phyloP scores from a whole-genome alignment of 768 basidiomycete species.

The Mycena pura region DNA sequence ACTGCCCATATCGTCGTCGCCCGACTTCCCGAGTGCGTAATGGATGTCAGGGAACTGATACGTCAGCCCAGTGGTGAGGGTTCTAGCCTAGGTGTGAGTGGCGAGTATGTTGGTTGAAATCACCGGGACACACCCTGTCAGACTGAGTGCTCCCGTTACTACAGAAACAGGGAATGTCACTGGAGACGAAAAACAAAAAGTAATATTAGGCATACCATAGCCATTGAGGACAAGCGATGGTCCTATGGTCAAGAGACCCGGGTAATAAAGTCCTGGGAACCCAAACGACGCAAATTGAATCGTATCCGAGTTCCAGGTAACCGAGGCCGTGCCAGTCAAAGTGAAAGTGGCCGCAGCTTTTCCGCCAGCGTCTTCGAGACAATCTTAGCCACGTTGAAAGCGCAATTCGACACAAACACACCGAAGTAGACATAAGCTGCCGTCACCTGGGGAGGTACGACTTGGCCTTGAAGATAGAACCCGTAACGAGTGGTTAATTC shows the following conservation, averaged over 20 bases:
- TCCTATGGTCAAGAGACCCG: constrained; percentile 32
- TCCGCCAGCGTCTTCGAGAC: constrained; percentile 22
- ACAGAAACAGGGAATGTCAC: neutral
- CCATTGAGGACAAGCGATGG: constrained; percentile 22
- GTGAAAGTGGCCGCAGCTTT: constrained; percentile 3
- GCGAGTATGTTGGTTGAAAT: neutral
- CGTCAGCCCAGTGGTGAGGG: neutral
- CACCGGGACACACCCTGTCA: neutral
- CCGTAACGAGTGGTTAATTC: neutral
- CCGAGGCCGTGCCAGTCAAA: neutral
- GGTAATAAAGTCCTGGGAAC: constrained; percentile 2
- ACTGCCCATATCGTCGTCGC: neutral
- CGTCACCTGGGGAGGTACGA: neutral
- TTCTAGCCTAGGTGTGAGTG: neutral
- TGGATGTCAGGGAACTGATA: constrained; percentile 9
- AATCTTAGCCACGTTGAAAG: neutral
- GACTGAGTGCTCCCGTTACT: neutral
- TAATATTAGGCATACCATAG: neutral
- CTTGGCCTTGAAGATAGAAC: neutral
- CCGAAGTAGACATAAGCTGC: neutral
- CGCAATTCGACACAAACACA: neutral
- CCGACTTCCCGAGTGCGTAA: constrained; percentile 11
- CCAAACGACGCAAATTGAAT: neutral
- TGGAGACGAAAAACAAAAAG: neutral
- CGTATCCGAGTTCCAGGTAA: neutral